Conservation (phyloP, 1,284 basidiomycete genomes). For the Salmacisia buchloeana region DNA sequence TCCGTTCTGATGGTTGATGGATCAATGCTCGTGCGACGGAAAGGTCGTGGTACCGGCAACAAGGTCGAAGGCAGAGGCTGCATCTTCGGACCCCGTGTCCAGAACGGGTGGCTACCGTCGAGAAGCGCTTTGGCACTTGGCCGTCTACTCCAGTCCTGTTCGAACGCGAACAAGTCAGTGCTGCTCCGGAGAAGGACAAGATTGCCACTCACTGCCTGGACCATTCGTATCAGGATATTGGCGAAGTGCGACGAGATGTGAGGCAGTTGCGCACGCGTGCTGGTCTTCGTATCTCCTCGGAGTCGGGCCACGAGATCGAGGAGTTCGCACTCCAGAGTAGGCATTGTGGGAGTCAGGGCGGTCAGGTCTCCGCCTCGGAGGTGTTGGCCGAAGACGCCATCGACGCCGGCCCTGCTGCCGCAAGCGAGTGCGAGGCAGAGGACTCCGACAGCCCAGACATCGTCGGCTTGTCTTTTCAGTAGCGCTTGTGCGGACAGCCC, state of each 20-base stretch:
- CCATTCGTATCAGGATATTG: not conserved
- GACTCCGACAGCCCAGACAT: not conserved
- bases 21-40: not conserved
- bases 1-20: not conserved
- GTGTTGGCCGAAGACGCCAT: not conserved
- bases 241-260: not conserved
- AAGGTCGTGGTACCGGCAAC: not conserved
- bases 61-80: not conserved
- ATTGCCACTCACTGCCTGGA: not conserved
- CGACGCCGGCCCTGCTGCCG: not conserved
- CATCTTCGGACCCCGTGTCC: not conserved
- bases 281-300: not conserved
- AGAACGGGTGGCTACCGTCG: not conserved
- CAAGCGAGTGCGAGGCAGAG: not conserved
- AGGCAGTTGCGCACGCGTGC: not conserved
- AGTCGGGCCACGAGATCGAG: not conserved
- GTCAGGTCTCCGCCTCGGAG: not conserved
- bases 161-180: not conserved
- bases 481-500: not conserved
- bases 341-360: not conserved
- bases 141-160: not conserved
- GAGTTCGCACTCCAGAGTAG: not conserved
- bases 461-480: not conserved
- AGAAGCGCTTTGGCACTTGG: not conserved
- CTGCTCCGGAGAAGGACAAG: not conserved